A percentile compares a stretch with the other conserved stretches of the same genome.
phyloP scores from a whole-genome alignment of 1,284 basidiomycete species.

The Phenoliferia sp. region DNA sequence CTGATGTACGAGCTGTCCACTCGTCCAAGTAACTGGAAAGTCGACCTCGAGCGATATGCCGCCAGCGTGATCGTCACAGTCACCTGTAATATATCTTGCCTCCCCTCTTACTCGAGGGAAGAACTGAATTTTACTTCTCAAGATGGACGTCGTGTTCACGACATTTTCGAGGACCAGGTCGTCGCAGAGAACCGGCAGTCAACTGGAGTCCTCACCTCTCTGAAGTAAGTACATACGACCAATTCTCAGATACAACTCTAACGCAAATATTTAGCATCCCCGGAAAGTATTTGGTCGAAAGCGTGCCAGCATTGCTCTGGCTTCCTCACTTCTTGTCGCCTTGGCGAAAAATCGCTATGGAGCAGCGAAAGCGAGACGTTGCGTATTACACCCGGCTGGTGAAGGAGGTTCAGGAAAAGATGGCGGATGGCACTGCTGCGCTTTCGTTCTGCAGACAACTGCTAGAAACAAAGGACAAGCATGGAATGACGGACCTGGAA shows the following conservation, averaged over 20 bases:
- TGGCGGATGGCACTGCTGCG: conserved; percentile 46
- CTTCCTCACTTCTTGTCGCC: conserved; percentile 42
- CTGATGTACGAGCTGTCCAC: conserved; percentile 48
- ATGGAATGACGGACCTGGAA: conserved; percentile 49
- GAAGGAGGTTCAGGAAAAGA: conserved; percentile 49
- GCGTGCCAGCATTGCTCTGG: conserved; percentile 51
- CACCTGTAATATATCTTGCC: conserved; percentile 34
- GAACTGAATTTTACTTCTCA: not conserved
- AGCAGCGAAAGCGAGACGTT: conserved; percentile 47
- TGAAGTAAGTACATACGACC: conserved; percentile 10
- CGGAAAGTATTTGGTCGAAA: conserved; percentile 54
- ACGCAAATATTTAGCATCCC: conserved; percentile 46
- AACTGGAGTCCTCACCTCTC: conserved; percentile 18
- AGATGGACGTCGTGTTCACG: conserved; percentile 46
- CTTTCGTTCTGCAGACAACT: conserved; percentile 50
- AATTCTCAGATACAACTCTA: not conserved
- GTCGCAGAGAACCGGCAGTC: conserved; percentile 17
- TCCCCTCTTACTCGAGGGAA: not conserved
- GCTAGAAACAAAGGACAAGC: conserved; percentile 44
- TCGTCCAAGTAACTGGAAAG: conserved; percentile 46
- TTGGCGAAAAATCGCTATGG: conserved; percentile 10
- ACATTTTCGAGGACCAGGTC: conserved; percentile 23
- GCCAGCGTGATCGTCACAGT: conserved; percentile 51
- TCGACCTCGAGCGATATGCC: conserved; percentile 51
- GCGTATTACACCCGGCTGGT: conserved; percentile 48